phyloP scores from a whole-genome alignment of 148 eudicot genomes.

The Dysphania ambrosioides region DNA sequence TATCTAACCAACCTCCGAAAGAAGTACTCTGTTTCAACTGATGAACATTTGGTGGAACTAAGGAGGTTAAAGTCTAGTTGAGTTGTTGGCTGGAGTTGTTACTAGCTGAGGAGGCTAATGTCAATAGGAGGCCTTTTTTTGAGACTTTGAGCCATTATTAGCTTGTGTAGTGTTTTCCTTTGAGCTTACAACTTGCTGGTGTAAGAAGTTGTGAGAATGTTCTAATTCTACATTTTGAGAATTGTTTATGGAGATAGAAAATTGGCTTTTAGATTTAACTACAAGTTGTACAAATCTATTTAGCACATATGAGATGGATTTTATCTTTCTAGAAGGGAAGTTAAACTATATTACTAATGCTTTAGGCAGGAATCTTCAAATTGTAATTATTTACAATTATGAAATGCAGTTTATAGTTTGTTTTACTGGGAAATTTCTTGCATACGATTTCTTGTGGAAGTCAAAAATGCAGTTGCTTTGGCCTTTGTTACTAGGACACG shows the following conservation, averaged over 20 bases:
- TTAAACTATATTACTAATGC: neutral
- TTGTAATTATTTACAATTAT: neutral
- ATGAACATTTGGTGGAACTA: conserved; percentile 58
- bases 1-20: conserved; percentile 52
- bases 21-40: conserved; percentile 51
- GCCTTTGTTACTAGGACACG: too few species aligned
- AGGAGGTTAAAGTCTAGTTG: conserved; percentile 40
- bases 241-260: conserved; percentile 7
- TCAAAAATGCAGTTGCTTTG: neutral
- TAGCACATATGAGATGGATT: neutral
- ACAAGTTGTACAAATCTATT: neutral
- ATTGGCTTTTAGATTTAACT: neutral
- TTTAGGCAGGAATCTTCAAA: neutral
- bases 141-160: too few species aligned
- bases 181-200: neutral
- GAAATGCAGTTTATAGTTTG: neutral
- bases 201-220: neutral
- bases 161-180: too few species aligned
- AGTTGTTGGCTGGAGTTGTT: conserved; percentile 19
- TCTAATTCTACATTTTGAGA: neutral
- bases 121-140: neutral
- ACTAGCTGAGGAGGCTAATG: conserved; percentile 7
- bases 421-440: neutral
- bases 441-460: neutral
- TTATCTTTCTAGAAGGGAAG: neutral